Conservation (phyloP, 2,329 filamentous ascomycete species). For the Cryphonectria naterciae region DNA sequence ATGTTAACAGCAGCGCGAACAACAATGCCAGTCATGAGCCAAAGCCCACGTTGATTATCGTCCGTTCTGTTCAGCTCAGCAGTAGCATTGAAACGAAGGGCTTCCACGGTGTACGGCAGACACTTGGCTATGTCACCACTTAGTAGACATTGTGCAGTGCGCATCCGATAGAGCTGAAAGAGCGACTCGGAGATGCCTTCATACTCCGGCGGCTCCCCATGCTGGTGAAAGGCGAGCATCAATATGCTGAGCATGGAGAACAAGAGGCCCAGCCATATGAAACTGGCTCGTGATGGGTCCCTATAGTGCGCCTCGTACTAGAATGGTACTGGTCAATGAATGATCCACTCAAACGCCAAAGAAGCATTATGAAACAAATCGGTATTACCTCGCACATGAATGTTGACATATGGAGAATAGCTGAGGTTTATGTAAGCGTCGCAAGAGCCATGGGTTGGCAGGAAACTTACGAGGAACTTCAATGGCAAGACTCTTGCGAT, state of each 20-base stretch:
- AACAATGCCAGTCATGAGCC: constrained; percentile 54
- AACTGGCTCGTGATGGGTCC: constrained; percentile 50
- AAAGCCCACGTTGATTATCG: constrained; percentile 55
- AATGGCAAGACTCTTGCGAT: neutral
- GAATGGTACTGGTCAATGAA: no score
- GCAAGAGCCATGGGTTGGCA: no score
- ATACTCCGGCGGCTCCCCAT: constrained; percentile 57
- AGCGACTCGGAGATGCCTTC: constrained; percentile 50
- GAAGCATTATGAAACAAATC: no score
- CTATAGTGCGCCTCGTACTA: constrained; percentile 55
- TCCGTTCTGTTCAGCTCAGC: constrained; percentile 56
- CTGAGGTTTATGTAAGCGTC: constrained; percentile 26
- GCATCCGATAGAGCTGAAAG: constrained; percentile 50
- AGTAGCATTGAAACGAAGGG: constrained; percentile 55
- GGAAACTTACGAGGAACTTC: neutral
- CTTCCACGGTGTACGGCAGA: constrained; percentile 55
- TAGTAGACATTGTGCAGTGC: constrained; percentile 57
- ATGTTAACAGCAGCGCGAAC: constrained; percentile 58
- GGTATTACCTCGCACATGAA: constrained; percentile 48
- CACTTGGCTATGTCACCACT: constrained; percentile 56
- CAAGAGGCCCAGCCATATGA: constrained; percentile 57
- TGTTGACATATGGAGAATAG: constrained; percentile 49
- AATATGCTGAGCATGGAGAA: constrained; percentile 59
- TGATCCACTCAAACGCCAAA: no score
- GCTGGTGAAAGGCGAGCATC: constrained; percentile 55